Percentiles rank a stretch among this genome's conserved stretches.
Evolutionary conservation across 2,329 filamentous ascomycete species (phyloP).

Genomic region (Penicillium sp.): DNA sequence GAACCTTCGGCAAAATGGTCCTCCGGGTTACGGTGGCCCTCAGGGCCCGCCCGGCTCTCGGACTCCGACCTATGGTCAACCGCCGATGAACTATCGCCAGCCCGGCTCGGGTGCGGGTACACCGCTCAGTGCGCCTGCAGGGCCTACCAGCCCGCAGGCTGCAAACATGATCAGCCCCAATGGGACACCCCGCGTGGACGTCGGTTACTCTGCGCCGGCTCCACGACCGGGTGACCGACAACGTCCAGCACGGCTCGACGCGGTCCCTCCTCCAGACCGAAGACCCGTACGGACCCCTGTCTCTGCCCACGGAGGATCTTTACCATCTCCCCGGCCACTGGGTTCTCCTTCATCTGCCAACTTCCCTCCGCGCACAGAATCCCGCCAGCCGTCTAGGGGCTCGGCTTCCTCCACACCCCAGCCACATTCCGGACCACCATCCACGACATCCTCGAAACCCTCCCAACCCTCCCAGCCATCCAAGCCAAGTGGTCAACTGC

Average conservation of each 20-base stretch:
- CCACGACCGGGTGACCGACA: slow-evolving; percentile 38
- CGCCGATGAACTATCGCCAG: slow-evolving; percentile 36
- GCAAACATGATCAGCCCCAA: slow-evolving; percentile 26
- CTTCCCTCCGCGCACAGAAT: slow-evolving; percentile 35
- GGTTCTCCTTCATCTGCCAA: slow-evolving; percentile 32
- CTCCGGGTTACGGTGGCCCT: slow-evolving; percentile 31
- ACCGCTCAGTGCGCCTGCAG: slow-evolving; percentile 26
- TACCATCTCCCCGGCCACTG: slow-evolving; percentile 25
- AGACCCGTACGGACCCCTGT: slow-evolving; percentile 34
- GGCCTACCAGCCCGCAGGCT: slow-evolving; percentile 31
- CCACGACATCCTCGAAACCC: slow-evolving; percentile 39
- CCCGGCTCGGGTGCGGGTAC: slow-evolving; percentile 34
- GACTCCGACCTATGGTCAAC: slow-evolving; percentile 26
- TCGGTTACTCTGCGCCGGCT: slow-evolving; percentile 49
- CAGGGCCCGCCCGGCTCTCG: slow-evolving; percentile 23
- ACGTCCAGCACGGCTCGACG: slow-evolving; percentile 31
- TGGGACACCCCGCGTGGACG: slow-evolving; percentile 42
- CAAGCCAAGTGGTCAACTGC: slow-evolving; percentile 29
- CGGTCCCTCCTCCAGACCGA: slow-evolving; percentile 26
- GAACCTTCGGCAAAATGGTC: slow-evolving; percentile 43
- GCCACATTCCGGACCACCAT: slow-evolving; percentile 27
- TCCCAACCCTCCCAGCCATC: slow-evolving; percentile 25
- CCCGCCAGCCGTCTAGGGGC: slow-evolving; percentile 29
- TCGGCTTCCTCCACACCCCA: slow-evolving; percentile 45
- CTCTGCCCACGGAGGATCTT: slow-evolving; percentile 19